Evolutionary conservation across 2,329 filamentous ascomycete species (phyloP).

Genomic region (Aspergillus hortae): DNA sequence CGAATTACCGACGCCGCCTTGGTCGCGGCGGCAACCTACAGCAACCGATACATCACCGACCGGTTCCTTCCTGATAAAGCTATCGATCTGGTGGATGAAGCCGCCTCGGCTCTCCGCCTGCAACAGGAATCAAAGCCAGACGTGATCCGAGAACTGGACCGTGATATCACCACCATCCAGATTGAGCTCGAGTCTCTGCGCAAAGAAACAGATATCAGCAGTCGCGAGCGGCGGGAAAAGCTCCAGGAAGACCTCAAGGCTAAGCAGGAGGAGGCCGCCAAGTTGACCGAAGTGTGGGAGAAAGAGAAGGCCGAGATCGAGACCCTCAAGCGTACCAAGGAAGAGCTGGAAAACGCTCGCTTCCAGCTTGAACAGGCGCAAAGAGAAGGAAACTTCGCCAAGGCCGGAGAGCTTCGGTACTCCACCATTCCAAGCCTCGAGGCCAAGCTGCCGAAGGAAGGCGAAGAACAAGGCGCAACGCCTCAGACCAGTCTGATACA

Average conservation of each 20-base stretch:
- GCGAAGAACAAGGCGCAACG: conserved; percentile 44
- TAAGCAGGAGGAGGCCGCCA: conserved; percentile 72
- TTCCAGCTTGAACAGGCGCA: conserved; percentile 85
- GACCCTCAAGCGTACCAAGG: conserved; percentile 79
- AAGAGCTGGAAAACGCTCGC: conserved; percentile 79
- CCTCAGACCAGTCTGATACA: conserved; percentile 66
- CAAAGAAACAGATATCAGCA: conserved; percentile 89
- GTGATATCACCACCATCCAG: conserved; percentile 94
- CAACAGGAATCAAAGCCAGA: conserved; percentile 98
- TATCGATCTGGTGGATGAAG: conserved; percentile 95
- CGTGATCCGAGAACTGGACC: conserved; percentile 85
- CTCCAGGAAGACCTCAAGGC: conserved; percentile 72
- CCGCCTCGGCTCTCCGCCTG: conserved; percentile 80
- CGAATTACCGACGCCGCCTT: conserved; percentile 88
- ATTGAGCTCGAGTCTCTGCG: conserved; percentile 92
- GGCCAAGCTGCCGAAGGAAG: conserved; percentile 73
- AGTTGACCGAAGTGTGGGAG: conserved; percentile 81
- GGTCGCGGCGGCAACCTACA: conserved; percentile 86
- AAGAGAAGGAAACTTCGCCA: conserved; percentile 80
- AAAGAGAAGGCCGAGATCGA: conserved; percentile 84
- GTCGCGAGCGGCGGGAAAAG: conserved; percentile 81
- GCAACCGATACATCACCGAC: conserved; percentile 95
- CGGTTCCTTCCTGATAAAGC: conserved; percentile 95
- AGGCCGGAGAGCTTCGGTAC: conserved; percentile 87
- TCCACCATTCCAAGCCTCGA: conserved; percentile 80